phyloP scores from a whole-genome alignment of 1,284 basidiomycete genomes.

The Trichosporon ovoides region DNA sequence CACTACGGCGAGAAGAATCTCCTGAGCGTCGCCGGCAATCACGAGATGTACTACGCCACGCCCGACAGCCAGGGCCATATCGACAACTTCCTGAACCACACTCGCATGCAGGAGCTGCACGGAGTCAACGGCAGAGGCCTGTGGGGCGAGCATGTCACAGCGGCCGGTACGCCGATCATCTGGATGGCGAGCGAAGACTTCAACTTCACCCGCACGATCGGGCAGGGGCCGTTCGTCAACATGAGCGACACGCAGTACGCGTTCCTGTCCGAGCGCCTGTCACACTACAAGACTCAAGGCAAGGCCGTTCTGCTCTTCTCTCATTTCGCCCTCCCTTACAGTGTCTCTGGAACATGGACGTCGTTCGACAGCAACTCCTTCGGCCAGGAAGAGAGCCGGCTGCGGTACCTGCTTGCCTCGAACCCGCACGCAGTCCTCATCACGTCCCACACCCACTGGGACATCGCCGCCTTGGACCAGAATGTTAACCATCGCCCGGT shows the following conservation, averaged over 20 bases:
- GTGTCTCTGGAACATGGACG: neutral
- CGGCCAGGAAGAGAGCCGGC: neutral
- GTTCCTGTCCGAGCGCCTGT: constrained; percentile 1
- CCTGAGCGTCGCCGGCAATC: constrained; percentile 2
- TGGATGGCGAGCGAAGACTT: constrained; percentile 7
- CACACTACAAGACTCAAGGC: constrained; percentile 1
- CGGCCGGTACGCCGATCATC: neutral
- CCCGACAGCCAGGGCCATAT: neutral
- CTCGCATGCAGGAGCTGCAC: neutral
- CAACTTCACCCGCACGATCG: neutral
- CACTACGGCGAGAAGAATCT: constrained; percentile 4
- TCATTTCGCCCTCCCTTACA: neutral
- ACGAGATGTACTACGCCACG: constrained; percentile 3
- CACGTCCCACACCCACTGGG: constrained; percentile 8
- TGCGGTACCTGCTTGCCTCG: constrained; percentile 5
- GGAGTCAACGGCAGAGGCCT: neutral
- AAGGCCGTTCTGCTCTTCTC: constrained; percentile 5
- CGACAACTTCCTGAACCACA: neutral
- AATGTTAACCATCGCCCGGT: constrained; percentile 5
- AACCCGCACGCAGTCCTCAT: constrained; percentile 8
- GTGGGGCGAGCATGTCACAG: constrained; percentile 7
- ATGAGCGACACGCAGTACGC: constrained; percentile 7
- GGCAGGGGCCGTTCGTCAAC: neutral
- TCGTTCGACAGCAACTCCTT: neutral
- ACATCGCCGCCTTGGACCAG: constrained; percentile 7